These are phyloP conservation scores for Echeveria elegans DNA, from an alignment of 164 flowering plant species.

Conservation along the genomic window DNA sequence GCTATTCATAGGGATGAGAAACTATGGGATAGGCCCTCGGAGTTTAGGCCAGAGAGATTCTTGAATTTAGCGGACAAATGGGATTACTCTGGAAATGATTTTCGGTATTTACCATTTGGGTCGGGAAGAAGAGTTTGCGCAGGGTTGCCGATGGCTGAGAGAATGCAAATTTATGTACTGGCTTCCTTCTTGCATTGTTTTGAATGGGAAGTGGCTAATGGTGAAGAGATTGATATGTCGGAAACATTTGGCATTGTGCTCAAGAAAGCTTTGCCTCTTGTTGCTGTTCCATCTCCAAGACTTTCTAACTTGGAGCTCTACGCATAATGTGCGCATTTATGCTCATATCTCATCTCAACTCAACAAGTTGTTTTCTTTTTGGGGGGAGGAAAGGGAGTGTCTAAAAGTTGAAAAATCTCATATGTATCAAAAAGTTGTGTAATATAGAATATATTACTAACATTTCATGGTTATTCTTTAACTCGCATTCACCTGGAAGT, in stretches of 20 bases:
- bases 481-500: no score
- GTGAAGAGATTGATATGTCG: slow-evolving; percentile 19
- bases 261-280: slow-evolving; percentile 24
- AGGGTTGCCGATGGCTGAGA: slow-evolving; percentile 36
- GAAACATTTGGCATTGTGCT: slow-evolving; percentile 32
- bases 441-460: no score
- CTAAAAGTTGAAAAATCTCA: no score
- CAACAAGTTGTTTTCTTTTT: no score
- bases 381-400: no score
- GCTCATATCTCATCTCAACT: no score
- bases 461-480: no score
- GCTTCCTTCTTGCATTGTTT: slow-evolving; percentile 37
- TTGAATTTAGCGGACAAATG: slow-evolving; percentile 9
- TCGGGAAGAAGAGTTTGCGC: slow-evolving; percentile 46
- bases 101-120: slow-evolving; percentile 43
- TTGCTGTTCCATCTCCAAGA: slow-evolving; percentile 36
- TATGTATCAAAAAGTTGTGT: no score
- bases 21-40: slow-evolving; percentile 30
- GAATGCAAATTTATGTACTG: slow-evolving; percentile 18
- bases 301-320: slow-evolving; percentile 21
- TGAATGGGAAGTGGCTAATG: slow-evolving; percentile 27
- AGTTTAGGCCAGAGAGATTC: slow-evolving; percentile 40
- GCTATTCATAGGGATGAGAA: slow-evolving; percentile 41
- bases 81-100: slow-evolving; percentile 28
- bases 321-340: background rate